Conservation (phyloP, 1,139 yeast genomes). For the Kodamaea arcana region DNA sequence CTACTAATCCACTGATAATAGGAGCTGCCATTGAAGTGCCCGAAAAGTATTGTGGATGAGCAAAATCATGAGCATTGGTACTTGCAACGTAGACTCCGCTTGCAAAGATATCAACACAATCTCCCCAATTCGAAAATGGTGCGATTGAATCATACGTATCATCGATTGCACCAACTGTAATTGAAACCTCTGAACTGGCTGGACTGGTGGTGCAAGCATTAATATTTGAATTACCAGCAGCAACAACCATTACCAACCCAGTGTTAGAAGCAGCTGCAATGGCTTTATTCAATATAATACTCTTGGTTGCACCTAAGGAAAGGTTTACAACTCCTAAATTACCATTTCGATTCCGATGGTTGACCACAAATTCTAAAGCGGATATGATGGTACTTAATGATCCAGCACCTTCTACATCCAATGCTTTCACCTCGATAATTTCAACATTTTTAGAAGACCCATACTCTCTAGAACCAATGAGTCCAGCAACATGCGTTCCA, state of each 20-base stretch:
- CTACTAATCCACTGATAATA: constrained; percentile 68
- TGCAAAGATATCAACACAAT: constrained; percentile 80
- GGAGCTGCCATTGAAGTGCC: constrained; percentile 94
- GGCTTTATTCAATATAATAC: constrained; percentile 65
- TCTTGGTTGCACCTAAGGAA: constrained; percentile 71
- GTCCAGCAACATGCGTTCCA: constrained; percentile 87
- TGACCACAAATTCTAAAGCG: constrained; percentile 69
- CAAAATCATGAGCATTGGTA: constrained; percentile 23
- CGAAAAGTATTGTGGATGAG: constrained; percentile 45
- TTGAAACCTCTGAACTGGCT: constrained; percentile 65
- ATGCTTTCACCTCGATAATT: constrained; percentile 67
- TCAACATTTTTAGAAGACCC: constrained; percentile 75
- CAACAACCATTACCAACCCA: constrained; percentile 78
- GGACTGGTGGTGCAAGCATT: constrained; percentile 82
- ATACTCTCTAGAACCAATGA: constrained; percentile 70
- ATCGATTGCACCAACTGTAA: constrained; percentile 86
- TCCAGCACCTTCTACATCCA: constrained; percentile 64
- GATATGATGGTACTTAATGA: constrained; percentile 61
- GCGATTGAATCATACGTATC: constrained; percentile 68
- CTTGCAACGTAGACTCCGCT: constrained; percentile 68
- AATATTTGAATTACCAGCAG: constrained; percentile 79
- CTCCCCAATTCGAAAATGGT: constrained; percentile 81
- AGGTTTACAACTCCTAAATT: constrained; percentile 68
- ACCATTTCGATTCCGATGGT: constrained; percentile 44
- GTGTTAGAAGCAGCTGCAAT: constrained; percentile 64